phyloP scores from a whole-genome alignment of 208 protist species.

The Phytomonas sp. region DNA sequence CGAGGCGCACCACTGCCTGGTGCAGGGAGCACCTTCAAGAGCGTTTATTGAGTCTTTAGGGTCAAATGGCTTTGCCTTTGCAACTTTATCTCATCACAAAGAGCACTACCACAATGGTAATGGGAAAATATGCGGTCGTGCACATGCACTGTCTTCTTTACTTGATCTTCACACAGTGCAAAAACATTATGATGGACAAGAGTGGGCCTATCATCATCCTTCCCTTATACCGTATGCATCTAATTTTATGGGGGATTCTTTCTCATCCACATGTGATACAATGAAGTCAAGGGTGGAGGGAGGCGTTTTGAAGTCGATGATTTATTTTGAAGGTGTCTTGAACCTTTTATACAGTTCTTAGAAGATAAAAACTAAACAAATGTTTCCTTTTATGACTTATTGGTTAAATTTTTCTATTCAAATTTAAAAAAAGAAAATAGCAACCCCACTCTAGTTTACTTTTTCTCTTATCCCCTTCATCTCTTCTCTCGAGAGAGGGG shows the following conservation, averaged over 20 bases:
- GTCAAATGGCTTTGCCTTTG: neutral
- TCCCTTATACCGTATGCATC: neutral
- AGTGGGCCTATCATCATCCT: neutral
- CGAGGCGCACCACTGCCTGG: neutral
- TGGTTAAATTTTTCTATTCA: too few relatives aligned
- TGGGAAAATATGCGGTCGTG: neutral
- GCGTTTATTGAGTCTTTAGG: neutral
- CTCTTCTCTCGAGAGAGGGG: neutral
- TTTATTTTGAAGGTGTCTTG: neutral
- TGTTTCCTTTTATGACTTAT: neutral
- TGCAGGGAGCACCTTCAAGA: neutral
- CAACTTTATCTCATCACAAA: neutral
- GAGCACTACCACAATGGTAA: neutral
- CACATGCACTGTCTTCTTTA: neutral
- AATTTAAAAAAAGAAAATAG: neutral
- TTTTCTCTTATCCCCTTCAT: neutral
- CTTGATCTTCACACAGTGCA: neutral
- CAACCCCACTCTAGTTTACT: neutral
- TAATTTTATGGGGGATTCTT: neutral
- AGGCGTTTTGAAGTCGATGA: neutral
- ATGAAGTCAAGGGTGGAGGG: neutral
- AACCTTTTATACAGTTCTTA: neutral
- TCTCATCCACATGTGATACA: neutral
- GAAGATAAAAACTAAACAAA: neutral
- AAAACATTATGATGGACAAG: neutral